Conservation (phyloP, 805 yeast species). For the Hemisphaericaspora nanyangensis region DNA sequence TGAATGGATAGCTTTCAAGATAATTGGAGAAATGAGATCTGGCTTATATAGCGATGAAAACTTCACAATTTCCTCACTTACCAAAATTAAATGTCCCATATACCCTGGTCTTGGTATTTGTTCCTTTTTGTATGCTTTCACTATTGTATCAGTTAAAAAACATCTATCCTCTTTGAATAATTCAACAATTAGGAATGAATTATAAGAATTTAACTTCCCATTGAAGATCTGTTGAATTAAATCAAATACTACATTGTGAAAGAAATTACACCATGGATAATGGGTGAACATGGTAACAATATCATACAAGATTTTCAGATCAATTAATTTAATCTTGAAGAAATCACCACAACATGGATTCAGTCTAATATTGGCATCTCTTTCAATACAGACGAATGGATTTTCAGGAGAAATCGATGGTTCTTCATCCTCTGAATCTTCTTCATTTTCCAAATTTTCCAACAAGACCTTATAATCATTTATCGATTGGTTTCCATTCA, state of each 20-base stretch:
- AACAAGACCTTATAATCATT: constrained; percentile 16
- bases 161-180: constrained; percentile 18
- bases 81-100: constrained; percentile 93
- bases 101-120: constrained; percentile 74
- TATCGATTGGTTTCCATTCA: background rate
- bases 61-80: constrained; percentile 94
- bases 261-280: constrained; percentile 95
- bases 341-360: constrained; percentile 82
- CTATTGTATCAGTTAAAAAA: constrained; percentile 26
- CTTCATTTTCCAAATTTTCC: constrained; percentile 25
- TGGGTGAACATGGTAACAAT: constrained; percentile 73
- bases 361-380: constrained; percentile 35
- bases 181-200: constrained; percentile 46
- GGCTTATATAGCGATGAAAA: constrained; percentile 64
- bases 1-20: constrained; percentile 46
- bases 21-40: constrained; percentile 52
- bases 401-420: constrained; percentile 40
- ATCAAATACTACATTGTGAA: constrained; percentile 97
- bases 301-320: constrained; percentile 62
- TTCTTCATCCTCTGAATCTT: constrained; percentile 43
- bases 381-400: constrained; percentile 37
- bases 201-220: constrained; percentile 87
- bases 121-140: constrained; percentile 19
- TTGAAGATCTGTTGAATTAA: constrained; percentile 91
- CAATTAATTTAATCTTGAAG: constrained; percentile 77